Evolutionary conservation across 2,329 filamentous ascomycete genomes (phyloP).

Genomic region (Laburnicola sp.): DNA sequence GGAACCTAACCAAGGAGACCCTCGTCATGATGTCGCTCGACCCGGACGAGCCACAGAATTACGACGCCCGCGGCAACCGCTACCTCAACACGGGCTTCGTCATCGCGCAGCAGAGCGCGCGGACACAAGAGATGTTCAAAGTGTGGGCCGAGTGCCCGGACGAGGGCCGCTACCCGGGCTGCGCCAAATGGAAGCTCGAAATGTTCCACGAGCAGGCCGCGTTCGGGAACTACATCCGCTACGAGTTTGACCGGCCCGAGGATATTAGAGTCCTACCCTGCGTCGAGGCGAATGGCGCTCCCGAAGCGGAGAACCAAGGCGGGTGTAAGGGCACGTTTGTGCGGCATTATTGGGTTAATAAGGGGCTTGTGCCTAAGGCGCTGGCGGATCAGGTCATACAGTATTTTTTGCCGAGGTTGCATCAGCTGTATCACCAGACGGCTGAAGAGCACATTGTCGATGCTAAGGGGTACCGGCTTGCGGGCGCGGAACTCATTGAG

Average conservation of each 20-base stretch:
- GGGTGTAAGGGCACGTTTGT: conserved; percentile 46
- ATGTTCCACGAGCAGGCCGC: conserved; percentile 47
- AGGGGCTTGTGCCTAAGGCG: conserved; percentile 36
- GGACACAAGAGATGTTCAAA: conserved; percentile 45
- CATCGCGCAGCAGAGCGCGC: conserved; percentile 46
- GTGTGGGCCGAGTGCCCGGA: conserved; percentile 45
- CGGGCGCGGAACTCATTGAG: conserved; percentile 39
- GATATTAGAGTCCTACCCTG: conserved; percentile 45
- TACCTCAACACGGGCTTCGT: conserved; percentile 53
- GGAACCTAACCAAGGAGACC: conserved; percentile 52
- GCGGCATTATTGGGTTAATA: conserved; percentile 46
- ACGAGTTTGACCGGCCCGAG: conserved; percentile 42
- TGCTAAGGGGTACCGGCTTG: conserved; percentile 39
- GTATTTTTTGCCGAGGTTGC: conserved; percentile 40
- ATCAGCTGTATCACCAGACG: conserved; percentile 36
- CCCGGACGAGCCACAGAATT: conserved; percentile 48
- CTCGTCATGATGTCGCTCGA: conserved; percentile 54
- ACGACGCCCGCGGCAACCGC: conserved; percentile 46
- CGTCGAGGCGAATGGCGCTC: conserved; percentile 45
- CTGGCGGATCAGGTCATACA: conserved; percentile 43
- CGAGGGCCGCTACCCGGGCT: conserved; percentile 40
- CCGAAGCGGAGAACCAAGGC: conserved; percentile 37
- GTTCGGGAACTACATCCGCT: conserved; percentile 45
- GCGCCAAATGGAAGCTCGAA: conserved; percentile 40
- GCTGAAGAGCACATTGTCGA: conserved; percentile 38